Evolutionary conservation across 2,329 filamentous ascomycete species (phyloP).

Genomic region (Biscogniauxia mediterranea): DNA sequence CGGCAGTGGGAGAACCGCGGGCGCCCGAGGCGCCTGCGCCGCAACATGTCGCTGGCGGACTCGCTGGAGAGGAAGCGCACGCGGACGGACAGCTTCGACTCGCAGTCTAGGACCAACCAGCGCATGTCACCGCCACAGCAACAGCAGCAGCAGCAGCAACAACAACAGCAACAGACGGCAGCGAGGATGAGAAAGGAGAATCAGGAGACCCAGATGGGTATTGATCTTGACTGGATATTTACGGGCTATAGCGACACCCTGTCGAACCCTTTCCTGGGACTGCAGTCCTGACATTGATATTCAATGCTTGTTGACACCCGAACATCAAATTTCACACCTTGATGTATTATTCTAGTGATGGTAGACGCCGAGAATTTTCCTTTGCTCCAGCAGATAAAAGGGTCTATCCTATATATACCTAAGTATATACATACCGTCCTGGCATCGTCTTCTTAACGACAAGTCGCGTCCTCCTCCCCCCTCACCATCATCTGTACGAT

Average conservation of each 20-base stretch:
- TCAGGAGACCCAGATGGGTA: neutral
- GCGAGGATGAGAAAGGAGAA: neutral
- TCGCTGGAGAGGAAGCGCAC: neutral
- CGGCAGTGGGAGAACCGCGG: constrained; percentile 9
- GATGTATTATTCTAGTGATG: too few species aligned
- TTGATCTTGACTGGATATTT: neutral
- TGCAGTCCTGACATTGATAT: neutral
- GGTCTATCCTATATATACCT: too few species aligned
- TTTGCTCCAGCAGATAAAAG: too few species aligned
- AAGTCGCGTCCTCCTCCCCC: too few species aligned
- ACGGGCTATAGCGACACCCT: neutral
- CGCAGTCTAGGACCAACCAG: neutral
- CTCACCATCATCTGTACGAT: too few species aligned
- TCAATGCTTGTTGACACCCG: too few species aligned
- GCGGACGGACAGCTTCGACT: neutral
- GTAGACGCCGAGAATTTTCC: too few species aligned
- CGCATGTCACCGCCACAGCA: neutral
- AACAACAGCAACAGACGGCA: neutral
- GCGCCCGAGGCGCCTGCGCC: too few species aligned
- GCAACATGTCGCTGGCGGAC: neutral
- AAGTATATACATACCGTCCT: too few species aligned
- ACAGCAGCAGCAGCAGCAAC: too few species aligned
- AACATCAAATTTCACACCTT: too few species aligned
- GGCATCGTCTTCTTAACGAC: too few species aligned
- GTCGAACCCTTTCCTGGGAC: neutral